A percentile compares a stretch with the other conserved stretches of the same genome.
phyloP scores from a whole-genome alignment of 73 alveolate genomes.

The Paramecium tetraurelia region DNA sequence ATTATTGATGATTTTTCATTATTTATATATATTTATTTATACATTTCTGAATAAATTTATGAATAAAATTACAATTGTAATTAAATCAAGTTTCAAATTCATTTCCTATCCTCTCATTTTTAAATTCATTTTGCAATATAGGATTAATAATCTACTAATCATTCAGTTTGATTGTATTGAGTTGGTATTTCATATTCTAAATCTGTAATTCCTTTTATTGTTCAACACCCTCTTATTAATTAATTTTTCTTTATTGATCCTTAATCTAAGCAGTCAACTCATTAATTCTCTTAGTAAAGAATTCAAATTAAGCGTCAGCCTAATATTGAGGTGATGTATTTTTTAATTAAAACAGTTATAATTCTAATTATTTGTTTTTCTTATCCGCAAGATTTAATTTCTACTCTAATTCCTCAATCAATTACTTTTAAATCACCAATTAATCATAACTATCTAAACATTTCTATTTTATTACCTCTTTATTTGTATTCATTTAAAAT shows the following conservation, averaged over 20 bases:
- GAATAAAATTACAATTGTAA: background rate
- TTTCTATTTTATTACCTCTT: background rate
- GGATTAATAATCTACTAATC: background rate
- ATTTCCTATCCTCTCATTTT: background rate
- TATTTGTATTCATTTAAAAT: conserved; percentile 23
- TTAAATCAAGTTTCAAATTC: background rate
- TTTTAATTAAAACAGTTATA: background rate
- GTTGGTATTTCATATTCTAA: background rate
- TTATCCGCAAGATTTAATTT: background rate
- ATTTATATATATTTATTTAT: background rate
- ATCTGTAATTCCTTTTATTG: background rate
- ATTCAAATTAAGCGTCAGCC: background rate
- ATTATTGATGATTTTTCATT: background rate
- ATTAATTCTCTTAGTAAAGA: conserved; percentile 13
- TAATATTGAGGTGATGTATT: background rate
- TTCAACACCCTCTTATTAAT: conserved; percentile 3
- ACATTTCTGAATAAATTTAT: background rate
- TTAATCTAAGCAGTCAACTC: background rate
- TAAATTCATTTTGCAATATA: background rate
- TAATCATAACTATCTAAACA: background rate
- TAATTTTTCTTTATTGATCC: background rate
- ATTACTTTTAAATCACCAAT: background rate
- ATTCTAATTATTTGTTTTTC: background rate
- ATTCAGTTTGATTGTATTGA: background rate
- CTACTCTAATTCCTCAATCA: conserved; percentile 15